phyloP scores from a whole-genome alignment of 2,329 filamentous ascomycete genomes.

The Hypoxylon sp. region DNA sequence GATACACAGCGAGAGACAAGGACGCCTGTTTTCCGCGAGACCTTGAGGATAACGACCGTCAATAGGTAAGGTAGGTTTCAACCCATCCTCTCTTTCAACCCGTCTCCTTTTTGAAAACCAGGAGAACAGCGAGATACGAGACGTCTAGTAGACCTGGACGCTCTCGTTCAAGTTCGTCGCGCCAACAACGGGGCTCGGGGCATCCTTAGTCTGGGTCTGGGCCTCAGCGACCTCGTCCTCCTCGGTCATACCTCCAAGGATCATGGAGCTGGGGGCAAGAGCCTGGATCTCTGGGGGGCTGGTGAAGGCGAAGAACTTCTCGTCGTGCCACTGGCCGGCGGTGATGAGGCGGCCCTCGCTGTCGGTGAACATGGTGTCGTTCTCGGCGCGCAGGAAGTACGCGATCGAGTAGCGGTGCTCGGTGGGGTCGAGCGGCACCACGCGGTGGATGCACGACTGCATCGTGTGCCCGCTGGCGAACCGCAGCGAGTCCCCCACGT shows the following conservation, averaged over 20 bases:
- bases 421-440: constrained; percentile 66
- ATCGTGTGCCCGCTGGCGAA: constrained; percentile 68
- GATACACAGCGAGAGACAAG: constrained; percentile 32
- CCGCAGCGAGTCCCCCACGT: constrained; percentile 72
- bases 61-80: constrained; percentile 26
- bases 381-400: constrained; percentile 71
- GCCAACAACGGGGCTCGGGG: constrained; percentile 44
- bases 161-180: constrained; percentile 43
- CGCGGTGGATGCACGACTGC: constrained; percentile 71
- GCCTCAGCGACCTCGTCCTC: constrained; percentile 55
- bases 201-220: constrained; percentile 33
- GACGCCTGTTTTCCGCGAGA: constrained; percentile 24
- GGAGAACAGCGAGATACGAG: not conserved
- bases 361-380: constrained; percentile 70
- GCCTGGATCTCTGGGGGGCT: constrained; percentile 62
- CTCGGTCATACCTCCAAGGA: constrained; percentile 65
- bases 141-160: constrained; percentile 48
- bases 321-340: constrained; percentile 68
- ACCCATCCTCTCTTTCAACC: constrained; percentile 18
- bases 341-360: constrained; percentile 68
- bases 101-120: not conserved
- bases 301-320: constrained; percentile 68
- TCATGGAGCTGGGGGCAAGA: constrained; percentile 64
- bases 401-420: constrained; percentile 73
- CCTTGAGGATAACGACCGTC: constrained; percentile 36